Evolutionary conservation across 768 basidiomycete species (phyloP).

Genomic region (Naganishia friedmannii): DNA sequence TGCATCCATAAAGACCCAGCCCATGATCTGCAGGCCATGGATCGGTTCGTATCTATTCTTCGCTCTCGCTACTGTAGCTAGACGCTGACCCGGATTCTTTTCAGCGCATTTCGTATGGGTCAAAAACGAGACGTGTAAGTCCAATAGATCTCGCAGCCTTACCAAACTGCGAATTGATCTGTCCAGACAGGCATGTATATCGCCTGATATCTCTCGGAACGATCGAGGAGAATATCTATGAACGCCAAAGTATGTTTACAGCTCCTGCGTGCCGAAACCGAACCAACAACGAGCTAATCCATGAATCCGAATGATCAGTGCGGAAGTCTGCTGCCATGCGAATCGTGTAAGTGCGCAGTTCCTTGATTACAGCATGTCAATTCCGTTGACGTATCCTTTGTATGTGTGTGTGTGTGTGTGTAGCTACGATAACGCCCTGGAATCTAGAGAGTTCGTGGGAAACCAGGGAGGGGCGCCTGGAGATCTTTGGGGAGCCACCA

Average conservation of each 20-base stretch:
- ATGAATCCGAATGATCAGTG: background rate
- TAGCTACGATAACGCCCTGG: conserved; percentile 45
- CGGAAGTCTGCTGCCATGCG: conserved; percentile 29
- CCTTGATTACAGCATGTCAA: background rate
- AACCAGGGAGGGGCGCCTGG: conserved; percentile 44
- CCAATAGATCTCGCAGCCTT: background rate
- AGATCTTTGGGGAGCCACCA: conserved; percentile 48
- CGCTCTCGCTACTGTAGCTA: background rate
- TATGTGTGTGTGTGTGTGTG: no score
- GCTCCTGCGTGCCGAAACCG: background rate
- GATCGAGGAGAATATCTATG: conserved; percentile 49
- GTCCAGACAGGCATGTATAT: conserved; percentile 43
- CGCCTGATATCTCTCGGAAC: conserved; percentile 49
- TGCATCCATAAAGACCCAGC: conserved; percentile 81
- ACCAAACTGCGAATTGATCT: background rate
- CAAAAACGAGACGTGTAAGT: conserved; percentile 49
- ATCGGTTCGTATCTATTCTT: conserved; percentile 29
- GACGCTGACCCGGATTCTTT: background rate
- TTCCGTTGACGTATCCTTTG: background rate
- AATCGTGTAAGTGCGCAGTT: conserved; percentile 13
- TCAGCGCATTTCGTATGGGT: conserved; percentile 48
- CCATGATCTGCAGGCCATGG: conserved; percentile 70
- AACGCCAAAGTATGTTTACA: conserved; percentile 43
- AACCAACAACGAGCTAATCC: background rate
- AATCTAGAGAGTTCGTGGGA: conserved; percentile 45